Percentiles rank a stretch among this genome's conserved stretches.
phyloP scores from a whole-genome alignment of 306 rosid species.

The Vicia villosa region DNA sequence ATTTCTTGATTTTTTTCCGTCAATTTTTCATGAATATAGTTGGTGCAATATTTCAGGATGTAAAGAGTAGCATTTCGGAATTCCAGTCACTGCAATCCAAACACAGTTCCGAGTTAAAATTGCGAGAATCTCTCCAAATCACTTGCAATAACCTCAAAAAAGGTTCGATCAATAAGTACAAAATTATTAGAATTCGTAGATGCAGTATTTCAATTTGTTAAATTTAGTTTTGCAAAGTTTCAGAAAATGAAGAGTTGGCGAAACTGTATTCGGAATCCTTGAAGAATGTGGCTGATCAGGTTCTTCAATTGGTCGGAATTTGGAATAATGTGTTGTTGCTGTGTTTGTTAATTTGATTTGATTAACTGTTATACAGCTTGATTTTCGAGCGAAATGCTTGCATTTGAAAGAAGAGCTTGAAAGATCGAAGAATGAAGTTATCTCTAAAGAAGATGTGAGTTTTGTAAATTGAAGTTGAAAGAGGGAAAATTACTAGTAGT shows the following conservation, averaged over 20 bases:
- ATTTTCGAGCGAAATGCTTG: conserved; percentile 53
- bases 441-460: conserved; percentile 53
- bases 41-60: conserved; percentile 46
- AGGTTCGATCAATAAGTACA: conserved; percentile 24
- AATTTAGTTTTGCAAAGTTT: conserved; percentile 27
- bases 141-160: conserved; percentile 49
- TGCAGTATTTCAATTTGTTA: background rate
- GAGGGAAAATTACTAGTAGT: background rate
- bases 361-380: conserved; percentile 46
- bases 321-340: background rate
- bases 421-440: conserved; percentile 43
- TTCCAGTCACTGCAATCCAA: conserved; percentile 51
- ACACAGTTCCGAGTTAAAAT: conserved; percentile 48
- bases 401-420: conserved; percentile 59
- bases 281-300: conserved; percentile 64
- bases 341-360: background rate
- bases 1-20: background rate
- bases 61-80: conserved; percentile 51
- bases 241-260: conserved; percentile 62
- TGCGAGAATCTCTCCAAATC: conserved; percentile 63
- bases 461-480: conserved; percentile 17
- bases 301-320: conserved; percentile 14
- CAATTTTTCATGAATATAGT: background rate
- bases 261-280: conserved; percentile 56
- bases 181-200: background rate